phyloP scores from a whole-genome alignment of 345 rosid genomes.

The Populus pruinosa region DNA sequence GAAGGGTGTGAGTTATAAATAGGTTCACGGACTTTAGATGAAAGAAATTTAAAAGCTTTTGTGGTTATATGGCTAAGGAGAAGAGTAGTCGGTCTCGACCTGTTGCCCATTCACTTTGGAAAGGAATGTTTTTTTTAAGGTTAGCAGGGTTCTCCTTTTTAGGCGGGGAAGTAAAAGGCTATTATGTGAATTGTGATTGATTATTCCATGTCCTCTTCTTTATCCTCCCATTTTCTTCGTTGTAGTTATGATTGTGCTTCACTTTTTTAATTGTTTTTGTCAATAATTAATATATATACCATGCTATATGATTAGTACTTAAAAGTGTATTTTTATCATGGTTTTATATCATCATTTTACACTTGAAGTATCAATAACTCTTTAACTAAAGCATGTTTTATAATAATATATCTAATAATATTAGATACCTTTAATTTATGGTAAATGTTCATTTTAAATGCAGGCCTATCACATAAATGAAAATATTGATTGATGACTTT shows the following conservation, averaged over 20 bases:
- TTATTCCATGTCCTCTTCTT: not conserved
- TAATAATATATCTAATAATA: no score
- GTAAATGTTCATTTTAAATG: no score
- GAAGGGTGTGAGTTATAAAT: not conserved
- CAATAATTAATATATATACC: no score
- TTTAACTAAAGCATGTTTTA: no score
- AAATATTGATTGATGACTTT: no score
- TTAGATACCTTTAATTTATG: no score
- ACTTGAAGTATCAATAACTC: no score
- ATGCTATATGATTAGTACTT: no score
- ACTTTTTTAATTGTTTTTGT: not conserved
- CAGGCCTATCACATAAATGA: no score
- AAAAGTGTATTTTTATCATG: no score
- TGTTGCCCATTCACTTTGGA: constrained; percentile 59
- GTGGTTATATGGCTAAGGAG: constrained; percentile 30
- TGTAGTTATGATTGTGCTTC: not conserved
- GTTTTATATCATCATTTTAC: no score
- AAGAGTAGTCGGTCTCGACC: constrained; percentile 48
- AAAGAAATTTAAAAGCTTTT: constrained; percentile 12
- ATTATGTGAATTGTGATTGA: not conserved
- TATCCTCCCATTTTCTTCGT: not conserved
- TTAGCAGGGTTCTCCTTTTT: not conserved
- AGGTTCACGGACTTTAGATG: constrained; percentile 6
- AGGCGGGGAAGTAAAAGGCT: not conserved
- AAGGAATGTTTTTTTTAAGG: not conserved